phyloP scores from a whole-genome alignment of 2,329 filamentous ascomycete genomes.

The Chaetomiaceae sp. region DNA sequence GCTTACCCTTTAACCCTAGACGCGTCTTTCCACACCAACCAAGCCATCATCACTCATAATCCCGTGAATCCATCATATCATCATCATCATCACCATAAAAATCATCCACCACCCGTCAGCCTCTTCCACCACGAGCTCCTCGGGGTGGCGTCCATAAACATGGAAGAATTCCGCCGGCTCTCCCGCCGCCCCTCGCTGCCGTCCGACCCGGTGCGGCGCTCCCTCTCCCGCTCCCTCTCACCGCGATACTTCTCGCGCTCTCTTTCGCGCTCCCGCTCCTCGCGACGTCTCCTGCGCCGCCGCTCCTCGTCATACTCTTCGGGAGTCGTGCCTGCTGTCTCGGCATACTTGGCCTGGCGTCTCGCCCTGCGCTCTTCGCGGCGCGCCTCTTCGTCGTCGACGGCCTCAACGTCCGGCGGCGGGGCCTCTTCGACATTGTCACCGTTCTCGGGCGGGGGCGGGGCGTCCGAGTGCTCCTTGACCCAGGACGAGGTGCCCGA shows the following conservation, averaged over 20 bases:
- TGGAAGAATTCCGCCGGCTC: conserved; percentile 24
- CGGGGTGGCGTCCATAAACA: conserved; percentile 42
- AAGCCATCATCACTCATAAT: conserved; percentile 10
- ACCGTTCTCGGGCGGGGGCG: conserved; percentile 44
- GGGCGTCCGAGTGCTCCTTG: conserved; percentile 59
- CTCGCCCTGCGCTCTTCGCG: conserved; percentile 46
- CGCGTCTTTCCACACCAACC: neutral
- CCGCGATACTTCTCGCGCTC: conserved; percentile 18
- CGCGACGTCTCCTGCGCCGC: conserved; percentile 27
- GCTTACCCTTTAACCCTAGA: neutral
- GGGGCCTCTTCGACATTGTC: conserved; percentile 28
- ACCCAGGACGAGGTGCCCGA: conserved; percentile 64
- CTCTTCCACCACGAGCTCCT: conserved; percentile 59
- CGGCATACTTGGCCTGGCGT: conserved; percentile 42
- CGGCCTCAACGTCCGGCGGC: conserved; percentile 34
- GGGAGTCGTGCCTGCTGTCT: conserved; percentile 33
- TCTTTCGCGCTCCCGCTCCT: conserved; percentile 29
- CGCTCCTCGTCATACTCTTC: conserved; percentile 32
- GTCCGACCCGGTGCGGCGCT: conserved; percentile 28
- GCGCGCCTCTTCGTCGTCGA: conserved; percentile 44
- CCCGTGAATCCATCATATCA: neutral
- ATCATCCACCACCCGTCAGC: conserved; percentile 24
- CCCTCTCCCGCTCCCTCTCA: conserved; percentile 1
- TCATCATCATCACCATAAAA: neutral
- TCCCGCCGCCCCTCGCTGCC: conserved; percentile 29